Conservation (phyloP, 2,329 filamentous ascomycete species). For the Verticillium klebahnii region DNA sequence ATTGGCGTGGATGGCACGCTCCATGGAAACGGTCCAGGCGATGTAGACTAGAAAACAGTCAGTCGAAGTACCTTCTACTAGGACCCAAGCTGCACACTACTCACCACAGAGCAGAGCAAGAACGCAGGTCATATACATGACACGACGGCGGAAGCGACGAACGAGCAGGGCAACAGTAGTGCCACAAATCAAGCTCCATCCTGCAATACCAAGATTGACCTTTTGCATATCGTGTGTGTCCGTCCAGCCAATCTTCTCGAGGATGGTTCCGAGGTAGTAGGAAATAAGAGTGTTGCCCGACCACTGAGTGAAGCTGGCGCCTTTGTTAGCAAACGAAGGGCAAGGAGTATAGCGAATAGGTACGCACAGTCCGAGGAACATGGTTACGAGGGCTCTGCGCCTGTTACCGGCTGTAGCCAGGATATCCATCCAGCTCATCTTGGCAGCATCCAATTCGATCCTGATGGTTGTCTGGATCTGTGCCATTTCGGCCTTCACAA, state of each 20-base stretch:
- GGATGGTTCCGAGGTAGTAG: constrained; percentile 43
- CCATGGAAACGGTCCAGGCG: constrained; percentile 43
- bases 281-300: constrained; percentile 46
- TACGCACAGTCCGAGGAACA: constrained; percentile 38
- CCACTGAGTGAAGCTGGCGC: constrained; percentile 42
- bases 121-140: constrained; percentile 45
- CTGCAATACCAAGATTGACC: constrained; percentile 42
- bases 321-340: background rate
- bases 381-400: constrained; percentile 42
- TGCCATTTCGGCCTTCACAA: constrained; percentile 55
- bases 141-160: constrained; percentile 35
- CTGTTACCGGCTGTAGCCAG: constrained; percentile 45
- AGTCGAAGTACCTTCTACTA: background rate
- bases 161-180: constrained; percentile 36
- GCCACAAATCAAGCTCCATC: constrained; percentile 41
- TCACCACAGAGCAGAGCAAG: constrained; percentile 15
- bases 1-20: constrained; percentile 30
- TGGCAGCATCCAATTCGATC: constrained; percentile 48
- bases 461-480: constrained; percentile 56
- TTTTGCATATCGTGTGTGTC: constrained; percentile 32
- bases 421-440: constrained; percentile 49
- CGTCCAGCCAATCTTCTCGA: constrained; percentile 39
- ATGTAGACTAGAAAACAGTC: constrained; percentile 42
- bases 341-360: background rate
- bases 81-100: background rate